A percentile compares a stretch with the other conserved stretches of the same genome.
phyloP scores from a whole-genome alignment of 1,284 basidiomycete species.

The Agroathelia rolfsii region DNA sequence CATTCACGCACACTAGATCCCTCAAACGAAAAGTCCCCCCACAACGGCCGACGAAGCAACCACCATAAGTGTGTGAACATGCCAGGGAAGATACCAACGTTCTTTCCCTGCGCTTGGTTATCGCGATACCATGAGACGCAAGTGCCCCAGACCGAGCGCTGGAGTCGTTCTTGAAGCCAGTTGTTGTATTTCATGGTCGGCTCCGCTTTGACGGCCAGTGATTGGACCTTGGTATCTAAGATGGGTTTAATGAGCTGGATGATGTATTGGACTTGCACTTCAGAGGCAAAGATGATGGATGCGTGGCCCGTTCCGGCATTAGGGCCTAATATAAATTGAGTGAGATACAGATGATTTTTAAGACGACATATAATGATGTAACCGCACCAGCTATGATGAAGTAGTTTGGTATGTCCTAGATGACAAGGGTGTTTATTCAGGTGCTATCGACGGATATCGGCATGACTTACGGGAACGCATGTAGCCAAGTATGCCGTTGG shows the following conservation, averaged over 20 bases:
- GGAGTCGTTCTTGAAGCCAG: constrained; percentile 35
- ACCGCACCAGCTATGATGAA: constrained; percentile 33
- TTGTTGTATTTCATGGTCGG: constrained; percentile 34
- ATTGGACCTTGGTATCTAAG: constrained; percentile 31
- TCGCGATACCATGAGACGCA: constrained; percentile 41
- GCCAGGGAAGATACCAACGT: constrained; percentile 38
- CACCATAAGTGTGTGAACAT: constrained; percentile 39
- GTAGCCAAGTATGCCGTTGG: constrained; percentile 38
- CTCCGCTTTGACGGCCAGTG: constrained; percentile 33
- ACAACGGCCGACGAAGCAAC: constrained; percentile 28
- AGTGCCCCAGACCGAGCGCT: constrained; percentile 35
- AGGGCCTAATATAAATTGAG: constrained; percentile 20
- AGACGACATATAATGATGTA: constrained; percentile 7
- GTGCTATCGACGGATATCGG: too few species aligned
- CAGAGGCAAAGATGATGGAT: constrained; percentile 41
- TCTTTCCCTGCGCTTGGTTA: constrained; percentile 22
- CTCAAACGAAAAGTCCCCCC: constrained; percentile 30
- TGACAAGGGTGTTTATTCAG: too few species aligned
- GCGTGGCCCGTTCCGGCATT: constrained; percentile 44
- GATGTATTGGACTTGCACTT: constrained; percentile 30
- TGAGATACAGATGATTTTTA: constrained; percentile 3
- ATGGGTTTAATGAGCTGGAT: constrained; percentile 40
- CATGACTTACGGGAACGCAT: constrained; percentile 35
- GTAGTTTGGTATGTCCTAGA: constrained; percentile 38
- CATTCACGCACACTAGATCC: too few species aligned